These are phyloP conservation scores for Spencermartinsiella ligniputridi DNA, from an alignment of 1,139 yeast genomes.

Conservation along the genomic window DNA sequence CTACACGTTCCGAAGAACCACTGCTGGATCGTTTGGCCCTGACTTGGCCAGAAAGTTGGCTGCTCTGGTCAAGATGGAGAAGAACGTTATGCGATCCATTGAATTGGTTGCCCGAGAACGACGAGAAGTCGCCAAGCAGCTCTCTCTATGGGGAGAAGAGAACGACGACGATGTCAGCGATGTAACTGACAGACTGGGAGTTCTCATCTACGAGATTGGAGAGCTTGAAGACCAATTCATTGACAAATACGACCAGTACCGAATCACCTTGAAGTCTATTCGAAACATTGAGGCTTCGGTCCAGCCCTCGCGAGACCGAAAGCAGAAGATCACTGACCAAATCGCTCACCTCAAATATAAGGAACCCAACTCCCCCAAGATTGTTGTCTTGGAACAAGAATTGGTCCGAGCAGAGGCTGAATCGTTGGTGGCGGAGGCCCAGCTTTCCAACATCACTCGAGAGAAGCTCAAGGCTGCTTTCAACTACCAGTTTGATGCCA, in stretches of 20 bases:
- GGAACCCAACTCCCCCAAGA: slow-evolving; percentile 97
- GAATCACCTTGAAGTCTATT: slow-evolving; percentile 89
- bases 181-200: slow-evolving; percentile 96
- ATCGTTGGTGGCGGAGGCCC: slow-evolving; percentile 98
- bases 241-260: slow-evolving; percentile 96
- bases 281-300: slow-evolving; percentile 97
- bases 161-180: slow-evolving; percentile 96
- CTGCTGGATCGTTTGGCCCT: slow-evolving; percentile 94
- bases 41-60: slow-evolving; percentile 89
- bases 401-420: slow-evolving; percentile 99
- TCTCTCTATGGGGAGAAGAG: slow-evolving; percentile 96
- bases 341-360: slow-evolving; percentile 96
- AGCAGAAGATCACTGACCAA: slow-evolving; percentile 95
- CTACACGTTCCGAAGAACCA: slow-evolving; percentile 73
- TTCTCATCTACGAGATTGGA: slow-evolving; percentile 90
- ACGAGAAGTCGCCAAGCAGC: slow-evolving; percentile 93
- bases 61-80: slow-evolving; percentile 90
- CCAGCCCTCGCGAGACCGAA: slow-evolving; percentile 97
- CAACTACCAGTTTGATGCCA: slow-evolving; percentile 94
- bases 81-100: slow-evolving; percentile 89
- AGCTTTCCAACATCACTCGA: slow-evolving; percentile 94
- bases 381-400: slow-evolving; percentile 93
- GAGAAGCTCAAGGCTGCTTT: slow-evolving; percentile 96
- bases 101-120: slow-evolving; percentile 94
- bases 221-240: slow-evolving; percentile 97